A percentile compares a stretch with the other conserved stretches of the same genome.
phyloP scores from a whole-genome alignment of 768 basidiomycete species.

The Hirschioporus abietinus region DNA sequence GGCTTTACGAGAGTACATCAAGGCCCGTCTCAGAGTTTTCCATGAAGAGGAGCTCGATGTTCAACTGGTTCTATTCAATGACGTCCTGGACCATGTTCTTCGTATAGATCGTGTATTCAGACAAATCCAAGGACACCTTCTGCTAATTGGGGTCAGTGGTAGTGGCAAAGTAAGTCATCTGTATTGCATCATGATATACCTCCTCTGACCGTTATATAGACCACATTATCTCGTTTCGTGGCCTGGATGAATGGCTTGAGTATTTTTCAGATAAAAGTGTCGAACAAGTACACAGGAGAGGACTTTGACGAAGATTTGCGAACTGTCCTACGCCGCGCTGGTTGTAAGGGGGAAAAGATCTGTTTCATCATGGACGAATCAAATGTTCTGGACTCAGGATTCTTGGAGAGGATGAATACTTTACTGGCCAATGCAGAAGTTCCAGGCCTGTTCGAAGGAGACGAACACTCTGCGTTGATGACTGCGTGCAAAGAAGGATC shows the following conservation, averaged over 20 bases:
- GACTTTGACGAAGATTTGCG: conserved; percentile 98
- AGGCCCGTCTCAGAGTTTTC: conserved; percentile 95
- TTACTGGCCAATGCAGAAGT: conserved; percentile 99
- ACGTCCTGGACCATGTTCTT: conserved; percentile 95
- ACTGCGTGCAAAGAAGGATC: conserved; percentile 99
- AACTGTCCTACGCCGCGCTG: conserved; percentile 88
- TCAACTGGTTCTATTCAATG: conserved; percentile 95
- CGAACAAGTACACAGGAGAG: conserved; percentile 97
- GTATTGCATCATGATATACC: conserved; percentile 6
- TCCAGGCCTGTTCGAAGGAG: conserved; percentile 99
- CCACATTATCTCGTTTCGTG: conserved; percentile 94
- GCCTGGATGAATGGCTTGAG: conserved; percentile 99
- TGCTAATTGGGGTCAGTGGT: conserved; percentile 96
- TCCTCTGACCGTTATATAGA: conserved; percentile 44
- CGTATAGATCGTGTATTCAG: conserved; percentile 99
- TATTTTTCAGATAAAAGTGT: conserved; percentile 99
- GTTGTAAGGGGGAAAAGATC: conserved; percentile 98
- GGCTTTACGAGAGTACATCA: conserved; percentile 89
- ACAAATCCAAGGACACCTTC: conserved; percentile 92
- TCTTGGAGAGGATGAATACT: conserved; percentile 99
- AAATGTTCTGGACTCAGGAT: conserved; percentile 97
- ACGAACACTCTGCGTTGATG: conserved; percentile 96
- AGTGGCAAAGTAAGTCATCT: conserved; percentile 79
- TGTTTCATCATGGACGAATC: conserved; percentile 99
- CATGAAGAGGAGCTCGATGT: conserved; percentile 99